Base-by-base conservation (phyloP, 1,284 basidiomycete genomes). In the Prillingera fragicola region DNA sequence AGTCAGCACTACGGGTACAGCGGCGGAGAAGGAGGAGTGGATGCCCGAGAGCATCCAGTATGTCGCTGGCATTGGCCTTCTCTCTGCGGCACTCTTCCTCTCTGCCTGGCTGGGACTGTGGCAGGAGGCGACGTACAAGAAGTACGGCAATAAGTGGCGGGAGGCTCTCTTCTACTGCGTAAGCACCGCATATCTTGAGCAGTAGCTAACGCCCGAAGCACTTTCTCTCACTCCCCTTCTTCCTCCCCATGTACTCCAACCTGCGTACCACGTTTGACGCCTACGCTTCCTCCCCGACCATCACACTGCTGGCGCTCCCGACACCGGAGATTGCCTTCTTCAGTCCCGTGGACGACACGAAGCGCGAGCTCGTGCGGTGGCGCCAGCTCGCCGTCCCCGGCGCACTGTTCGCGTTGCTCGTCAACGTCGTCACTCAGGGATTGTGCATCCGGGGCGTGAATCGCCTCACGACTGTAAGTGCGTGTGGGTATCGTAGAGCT, bases 391-490 rank as follows among this genome's bases (percentile, higher is more conserved):
- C 70, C 7, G 59, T 90, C 14, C 87, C 87, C 0, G 69, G 74
- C 14, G 79, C 83, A 32, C 78, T 83, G 13, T 50, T 83, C 10
- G 80, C 83, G 2, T 78, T 96, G 25, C 61, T 77, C 5, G 67
- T 85, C 23, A 95, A 94, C 69, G 84, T 90, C 4, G 54, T 84
- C 26, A 95, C 90, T 0, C 89, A 94, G 63, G 76, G 91, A 3
- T 51, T 94, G 13, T 96, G 91, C 68, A 83, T 87, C n/a, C 77
- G 87, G 3, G 92, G 91, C 28, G 91, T 95, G 33, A 84, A 96
- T 63, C 77, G 86, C 28, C 76, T 96, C 45, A 91, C 89, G 1
- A 55, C 73, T 21, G 69, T 71, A 37, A 48, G 70, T 62, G 2
- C 23, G 5, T 7, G 17, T 15, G 0, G 22, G n/a, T 13, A 17